Evolutionary conservation across 2,329 filamentous ascomycete species (phyloP).

Genomic region (Fusarium sp.): DNA sequence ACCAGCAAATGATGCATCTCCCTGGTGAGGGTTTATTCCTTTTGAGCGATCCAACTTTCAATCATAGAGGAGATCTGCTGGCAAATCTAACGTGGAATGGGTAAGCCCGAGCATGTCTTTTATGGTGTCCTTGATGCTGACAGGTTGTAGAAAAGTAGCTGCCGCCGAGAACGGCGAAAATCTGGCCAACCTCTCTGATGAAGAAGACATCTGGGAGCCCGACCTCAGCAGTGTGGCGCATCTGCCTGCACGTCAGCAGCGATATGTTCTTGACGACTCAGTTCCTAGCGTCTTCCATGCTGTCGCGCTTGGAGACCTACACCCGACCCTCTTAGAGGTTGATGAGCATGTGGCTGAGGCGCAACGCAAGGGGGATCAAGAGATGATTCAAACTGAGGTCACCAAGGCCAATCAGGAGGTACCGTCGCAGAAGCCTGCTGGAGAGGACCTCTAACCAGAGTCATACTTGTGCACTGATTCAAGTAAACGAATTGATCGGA

Average conservation of each 20-base stretch:
- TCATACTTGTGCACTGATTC: not conserved
- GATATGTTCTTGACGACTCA: not conserved
- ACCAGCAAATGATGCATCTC: not conserved
- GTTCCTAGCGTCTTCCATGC: not conserved
- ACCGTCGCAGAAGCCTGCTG: not conserved
- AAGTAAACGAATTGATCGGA: not conserved
- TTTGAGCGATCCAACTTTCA: not conserved
- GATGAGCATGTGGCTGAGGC: not conserved
- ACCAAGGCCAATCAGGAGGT: not conserved
- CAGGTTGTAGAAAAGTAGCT: not conserved
- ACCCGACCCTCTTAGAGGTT: not conserved
- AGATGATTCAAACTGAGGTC: not conserved
- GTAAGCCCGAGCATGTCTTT: not conserved
- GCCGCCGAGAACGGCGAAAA: not conserved
- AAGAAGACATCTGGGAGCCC: not conserved
- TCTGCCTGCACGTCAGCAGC: not conserved
- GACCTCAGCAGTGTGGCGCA: not conserved
- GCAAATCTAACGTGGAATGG: not conserved
- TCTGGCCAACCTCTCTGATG: not conserved
- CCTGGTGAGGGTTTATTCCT: not conserved
- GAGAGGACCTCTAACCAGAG: not conserved
- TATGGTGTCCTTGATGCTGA: not conserved
- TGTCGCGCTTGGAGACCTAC: not conserved
- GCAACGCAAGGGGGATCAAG: not conserved
- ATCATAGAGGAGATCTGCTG: not conserved